Conservation (phyloP, 257 asterid genomes). For the Przewalskia tangutica region DNA sequence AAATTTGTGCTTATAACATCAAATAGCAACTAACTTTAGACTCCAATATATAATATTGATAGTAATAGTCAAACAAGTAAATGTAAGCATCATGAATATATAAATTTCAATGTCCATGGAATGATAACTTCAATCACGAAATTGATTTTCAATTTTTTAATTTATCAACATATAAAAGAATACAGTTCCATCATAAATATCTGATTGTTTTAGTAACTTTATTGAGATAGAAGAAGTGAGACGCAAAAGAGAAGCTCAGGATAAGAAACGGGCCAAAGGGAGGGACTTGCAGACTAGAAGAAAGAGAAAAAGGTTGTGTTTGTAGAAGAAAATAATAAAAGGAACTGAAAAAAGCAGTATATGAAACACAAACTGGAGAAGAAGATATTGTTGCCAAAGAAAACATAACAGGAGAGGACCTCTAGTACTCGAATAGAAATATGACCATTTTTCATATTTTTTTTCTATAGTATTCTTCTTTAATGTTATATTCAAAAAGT, state of each 20-base stretch:
- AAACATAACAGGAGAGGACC: neutral
- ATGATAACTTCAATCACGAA: neutral
- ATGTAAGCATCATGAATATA: neutral
- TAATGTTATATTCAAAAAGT: neutral
- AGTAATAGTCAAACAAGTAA: neutral
- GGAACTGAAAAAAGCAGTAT: neutral
- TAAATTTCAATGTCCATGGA: neutral
- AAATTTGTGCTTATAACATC: neutral
- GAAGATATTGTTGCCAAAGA: neutral
- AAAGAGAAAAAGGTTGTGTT: neutral
- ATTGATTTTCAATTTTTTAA: neutral
- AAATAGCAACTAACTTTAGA: neutral
- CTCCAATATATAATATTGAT: neutral
- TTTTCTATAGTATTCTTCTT: neutral
- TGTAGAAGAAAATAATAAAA: neutral
- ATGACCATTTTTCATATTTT: neutral
- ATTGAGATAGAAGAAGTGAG: neutral
- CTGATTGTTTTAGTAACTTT: neutral
- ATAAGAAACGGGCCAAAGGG: neutral
- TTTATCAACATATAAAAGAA: neutral
- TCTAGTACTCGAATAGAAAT: neutral
- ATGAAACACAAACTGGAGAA: neutral
- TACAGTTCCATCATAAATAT: neutral
- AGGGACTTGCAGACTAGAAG: neutral
- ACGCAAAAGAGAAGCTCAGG: neutral